Base-by-base conservation (phyloP, 208 protist genomes). In the Trypanosoma vivax region DNA sequence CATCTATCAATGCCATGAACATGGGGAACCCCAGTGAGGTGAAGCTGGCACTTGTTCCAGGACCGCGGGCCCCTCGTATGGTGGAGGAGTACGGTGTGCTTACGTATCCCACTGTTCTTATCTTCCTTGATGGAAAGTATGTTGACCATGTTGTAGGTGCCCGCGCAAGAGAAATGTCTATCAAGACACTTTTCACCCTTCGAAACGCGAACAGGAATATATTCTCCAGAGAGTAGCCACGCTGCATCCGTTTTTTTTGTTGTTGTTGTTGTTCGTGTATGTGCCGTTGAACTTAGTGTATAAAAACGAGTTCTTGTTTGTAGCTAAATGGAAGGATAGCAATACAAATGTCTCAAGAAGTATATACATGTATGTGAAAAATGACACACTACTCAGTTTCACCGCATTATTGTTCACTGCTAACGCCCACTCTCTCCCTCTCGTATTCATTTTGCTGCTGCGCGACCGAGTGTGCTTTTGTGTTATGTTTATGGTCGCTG, bases 101-200 rank as follows among this genome's bases (percentile, higher is more conserved):
- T 4, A 86, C 85, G 3, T 90, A 76, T 41, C 85, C 85, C 0
- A 90, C 85, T 5, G 56, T 76, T 18, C 65, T 92, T 2, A 49
- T 92, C 4, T 92, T 92, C 46, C 28, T 88, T 21, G 50, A 92
- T 46, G 78, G 76, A 2, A 62, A 75, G 50, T 92, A 65, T 37
- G 70, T 89, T 7, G 69, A 88, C 30, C 71, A 79, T 18, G 68
- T 76, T 33, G 73, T 86, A 3, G 85, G 85, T 3, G 81, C 79
- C 0, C 65, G 81, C 0, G 70, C 76, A 6, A 60, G 74, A 1
- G 85, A 92, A 60, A 49, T 90, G 41, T 84, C 81, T 10, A 90
- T 89, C 38, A 92, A 92, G 67, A 79, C 77, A 4, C 60, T 89
- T 1, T 88, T 92, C 39, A 82, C 84, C 64, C 64, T 92, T 38